A percentile compares a stretch with the other conserved stretches of the same genome.
These are phyloP conservation scores for Trematosphaeria pertusa DNA, from an alignment of 2,329 filamentous ascomycete genomes.

Conservation along the genomic window DNA sequence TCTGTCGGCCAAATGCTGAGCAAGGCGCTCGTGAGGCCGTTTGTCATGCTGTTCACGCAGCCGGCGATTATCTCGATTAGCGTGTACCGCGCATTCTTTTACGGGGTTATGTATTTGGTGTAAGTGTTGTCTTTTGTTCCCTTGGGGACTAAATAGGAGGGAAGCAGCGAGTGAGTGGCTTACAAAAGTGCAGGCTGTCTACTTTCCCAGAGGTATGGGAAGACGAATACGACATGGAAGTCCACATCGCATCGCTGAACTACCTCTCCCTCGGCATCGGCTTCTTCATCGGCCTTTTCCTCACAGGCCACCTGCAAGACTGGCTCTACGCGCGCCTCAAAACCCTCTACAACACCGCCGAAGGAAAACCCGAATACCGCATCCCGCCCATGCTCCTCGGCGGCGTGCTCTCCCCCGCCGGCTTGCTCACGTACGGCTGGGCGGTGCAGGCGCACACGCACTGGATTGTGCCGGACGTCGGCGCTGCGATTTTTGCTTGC, in stretches of 20 bases:
- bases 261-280: constrained; percentile 68
- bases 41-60: constrained; percentile 62
- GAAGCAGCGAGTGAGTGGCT: too few species aligned
- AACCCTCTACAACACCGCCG: constrained; percentile 44
- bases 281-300: constrained; percentile 56
- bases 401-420: constrained; percentile 57
- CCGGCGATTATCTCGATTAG: constrained; percentile 64
- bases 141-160: background rate
- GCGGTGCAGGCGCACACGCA: constrained; percentile 54
- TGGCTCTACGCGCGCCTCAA: constrained; percentile 55
- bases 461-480: constrained; percentile 62
- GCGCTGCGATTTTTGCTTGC: constrained; percentile 55
- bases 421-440: constrained; percentile 64
- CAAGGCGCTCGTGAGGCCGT: constrained; percentile 57
- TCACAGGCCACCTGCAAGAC: constrained; percentile 55
- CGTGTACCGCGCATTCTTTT: constrained; percentile 63
- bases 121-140: constrained; percentile 14
- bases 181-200: constrained; percentile 46
- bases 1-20: background rate
- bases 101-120: constrained; percentile 67
- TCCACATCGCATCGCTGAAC: constrained; percentile 66
- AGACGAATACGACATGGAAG: constrained; percentile 59
- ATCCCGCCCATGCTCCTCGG: constrained; percentile 63
- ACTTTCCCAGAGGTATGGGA: constrained; percentile 66
- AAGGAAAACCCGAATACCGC: constrained; percentile 62